Evolutionary conservation across 805 yeast genomes (phyloP), one percentile per base, ranked within the genome.

Genomic region (Suhomyces faveliae): DNA sequence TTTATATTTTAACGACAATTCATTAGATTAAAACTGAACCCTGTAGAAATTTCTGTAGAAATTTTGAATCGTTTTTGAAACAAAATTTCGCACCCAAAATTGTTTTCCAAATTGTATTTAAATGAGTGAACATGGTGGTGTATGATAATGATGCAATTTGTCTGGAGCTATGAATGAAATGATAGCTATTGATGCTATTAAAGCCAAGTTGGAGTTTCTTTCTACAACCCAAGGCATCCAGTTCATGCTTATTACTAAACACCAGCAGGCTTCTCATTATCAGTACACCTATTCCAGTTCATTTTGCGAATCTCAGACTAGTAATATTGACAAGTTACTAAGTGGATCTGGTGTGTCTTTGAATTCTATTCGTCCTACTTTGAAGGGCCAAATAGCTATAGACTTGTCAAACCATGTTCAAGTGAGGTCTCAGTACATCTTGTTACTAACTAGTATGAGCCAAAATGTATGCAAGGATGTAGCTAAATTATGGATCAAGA

Each of bases 401-500:
- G 27, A 38, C 5, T 22, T 38, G 13, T 38, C 27, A 11, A 24
- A 38, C 11, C 19, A 49, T 1, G 46, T 23, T 0, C 42, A 47
- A 5, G 41, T 60, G 24, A 42, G 45, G 3, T 19, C 13, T 2
- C 63, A 62, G 24, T 62, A 60, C 45, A 15, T 30, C 3, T 40
- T 48, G 15, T 47, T 64, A 13, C 56, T 64, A 23, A 38, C 40
- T 20, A 30, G 59, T 19, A 27, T 63, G 19, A 58, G 61, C 24
- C 70, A 66, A 46, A 46, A 50, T 2, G 56, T 55, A 1, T 87
- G 94, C 60, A 85, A 84, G 51, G 54, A 68, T 3, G 63, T 87
- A 7, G 84, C 87, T 5, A 86, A 85, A 58, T 69, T 75, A 9
- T 85, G 90, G 89, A 84, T 87, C 40, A 78, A 75, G 54, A 62